These are phyloP conservation scores for Hirsutella minnesotensis DNA, from an alignment of 2,329 filamentous ascomycete species.

Conservation along the genomic window DNA sequence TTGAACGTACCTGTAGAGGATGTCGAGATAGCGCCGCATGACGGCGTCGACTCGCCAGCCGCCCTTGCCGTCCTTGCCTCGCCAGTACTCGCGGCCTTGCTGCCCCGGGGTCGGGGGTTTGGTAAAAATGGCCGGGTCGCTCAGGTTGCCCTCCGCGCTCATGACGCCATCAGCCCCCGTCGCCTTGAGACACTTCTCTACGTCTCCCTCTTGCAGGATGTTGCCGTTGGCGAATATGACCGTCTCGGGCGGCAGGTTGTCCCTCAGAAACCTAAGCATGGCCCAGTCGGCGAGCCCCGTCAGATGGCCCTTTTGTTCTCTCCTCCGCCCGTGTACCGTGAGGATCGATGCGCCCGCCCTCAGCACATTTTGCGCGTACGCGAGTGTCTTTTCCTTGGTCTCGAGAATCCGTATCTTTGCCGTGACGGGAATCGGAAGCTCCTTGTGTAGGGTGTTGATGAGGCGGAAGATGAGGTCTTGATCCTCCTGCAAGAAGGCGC, in stretches of 20 bases:
- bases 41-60: constrained; percentile 86
- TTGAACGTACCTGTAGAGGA: constrained; percentile 69
- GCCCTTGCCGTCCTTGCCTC: constrained; percentile 62
- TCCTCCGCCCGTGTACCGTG: constrained; percentile 76
- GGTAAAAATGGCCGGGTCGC: constrained; percentile 80
- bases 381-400: constrained; percentile 72
- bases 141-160: constrained; percentile 91
- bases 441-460: constrained; percentile 69
- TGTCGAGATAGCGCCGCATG: constrained; percentile 78
- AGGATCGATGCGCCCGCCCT: constrained; percentile 84
- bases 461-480: constrained; percentile 72
- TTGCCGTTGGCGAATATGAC: constrained; percentile 98
- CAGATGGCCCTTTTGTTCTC: constrained; percentile 92
- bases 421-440: constrained; percentile 75
- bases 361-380: constrained; percentile 80
- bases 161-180: constrained; percentile 90
- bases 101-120: constrained; percentile 48
- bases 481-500: constrained; percentile 89
- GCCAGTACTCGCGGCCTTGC: constrained; percentile 76
- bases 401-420: constrained; percentile 91
- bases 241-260: constrained; percentile 72
- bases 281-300: constrained; percentile 89
- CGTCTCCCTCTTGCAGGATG: constrained; percentile 67
- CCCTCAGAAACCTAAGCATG: constrained; percentile 70
- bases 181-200: constrained; percentile 63